Evolutionary conservation across 495 filamentous ascomycete species (phyloP).

Genomic region (Hyaloscypha hepaticicola): DNA sequence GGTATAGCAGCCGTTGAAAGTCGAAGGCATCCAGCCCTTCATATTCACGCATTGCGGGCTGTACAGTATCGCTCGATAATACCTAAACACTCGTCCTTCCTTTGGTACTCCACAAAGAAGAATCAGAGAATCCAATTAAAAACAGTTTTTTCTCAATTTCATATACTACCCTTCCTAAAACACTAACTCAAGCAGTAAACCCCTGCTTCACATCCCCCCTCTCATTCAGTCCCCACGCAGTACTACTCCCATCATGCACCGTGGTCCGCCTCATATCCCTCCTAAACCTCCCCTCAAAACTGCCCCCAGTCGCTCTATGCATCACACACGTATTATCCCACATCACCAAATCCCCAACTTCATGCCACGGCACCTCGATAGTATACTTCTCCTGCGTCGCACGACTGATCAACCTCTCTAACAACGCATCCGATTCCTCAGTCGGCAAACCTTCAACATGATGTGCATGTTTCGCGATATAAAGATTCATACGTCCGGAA

Average conservation of each 20-base stretch:
- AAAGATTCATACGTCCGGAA: constrained; percentile 52
- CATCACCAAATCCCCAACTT: constrained; percentile 50
- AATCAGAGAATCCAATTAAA: too few relatives aligned
- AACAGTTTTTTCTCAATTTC: too few relatives aligned
- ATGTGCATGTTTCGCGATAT: constrained; percentile 54
- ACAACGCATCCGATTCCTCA: constrained; percentile 38
- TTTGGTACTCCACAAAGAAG: too few relatives aligned
- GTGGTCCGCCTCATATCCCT: constrained; percentile 20
- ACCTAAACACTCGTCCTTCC: too few relatives aligned
- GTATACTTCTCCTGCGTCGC: constrained; percentile 51
- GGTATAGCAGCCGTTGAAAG: too few relatives aligned
- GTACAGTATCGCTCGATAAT: too few relatives aligned
- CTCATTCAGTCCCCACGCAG: constrained; percentile 11
- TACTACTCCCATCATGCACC: constrained; percentile 11
- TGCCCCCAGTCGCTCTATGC: constrained; percentile 52
- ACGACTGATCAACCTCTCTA: constrained; percentile 46
- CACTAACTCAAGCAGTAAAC: too few relatives aligned
- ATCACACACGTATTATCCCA: constrained; percentile 61
- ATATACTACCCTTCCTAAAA: too few relatives aligned
- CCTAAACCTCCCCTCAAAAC: constrained; percentile 28
- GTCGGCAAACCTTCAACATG: constrained; percentile 51
- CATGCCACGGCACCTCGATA: constrained; percentile 48
- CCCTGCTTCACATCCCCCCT: background rate
- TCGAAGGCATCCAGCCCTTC: too few relatives aligned
- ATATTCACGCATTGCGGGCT: too few relatives aligned